These are phyloP conservation scores for Phytophthora pini DNA, from an alignment of 352 stramenopile species.

Conservation along the genomic window DNA sequence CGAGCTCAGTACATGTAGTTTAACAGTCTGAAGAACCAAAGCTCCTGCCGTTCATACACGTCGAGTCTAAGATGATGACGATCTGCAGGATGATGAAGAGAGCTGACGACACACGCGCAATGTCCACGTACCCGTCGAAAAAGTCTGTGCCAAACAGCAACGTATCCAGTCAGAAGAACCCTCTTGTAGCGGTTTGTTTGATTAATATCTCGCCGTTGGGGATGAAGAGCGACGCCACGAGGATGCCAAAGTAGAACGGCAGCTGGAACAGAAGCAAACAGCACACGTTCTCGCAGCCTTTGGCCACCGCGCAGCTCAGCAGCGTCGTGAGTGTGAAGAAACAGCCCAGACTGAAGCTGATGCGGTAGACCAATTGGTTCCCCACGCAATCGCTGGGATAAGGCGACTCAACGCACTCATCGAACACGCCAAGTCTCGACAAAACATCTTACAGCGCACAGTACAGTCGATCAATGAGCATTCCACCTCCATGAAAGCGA, in stretches of 20 bases:
- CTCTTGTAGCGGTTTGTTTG: neutral
- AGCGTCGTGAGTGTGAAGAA: conserved; percentile 69
- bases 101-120: conserved; percentile 65
- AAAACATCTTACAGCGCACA: conserved; percentile 34
- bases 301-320: conserved; percentile 57
- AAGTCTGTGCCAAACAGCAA: conserved; percentile 41
- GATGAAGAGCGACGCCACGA: conserved; percentile 70
- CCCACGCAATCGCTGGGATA: conserved; percentile 59
- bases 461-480: neutral
- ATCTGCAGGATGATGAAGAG: conserved; percentile 82
- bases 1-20: neutral
- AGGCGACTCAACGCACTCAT: conserved; percentile 46
- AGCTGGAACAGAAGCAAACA: conserved; percentile 73
- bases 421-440: conserved; percentile 49
- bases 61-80: conserved; percentile 82
- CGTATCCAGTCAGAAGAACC: neutral
- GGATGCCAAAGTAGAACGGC: conserved; percentile 58
- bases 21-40: neutral
- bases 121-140: conserved; percentile 70
- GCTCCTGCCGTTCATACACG: conserved; percentile 43
- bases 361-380: conserved; percentile 81
- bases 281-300: conserved; percentile 65
- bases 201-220: conserved; percentile 49
- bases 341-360: conserved; percentile 73
- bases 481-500: neutral